Base-by-base conservation (phyloP, 1,284 basidiomycete genomes). In the Fomitopsis schrenkii region DNA sequence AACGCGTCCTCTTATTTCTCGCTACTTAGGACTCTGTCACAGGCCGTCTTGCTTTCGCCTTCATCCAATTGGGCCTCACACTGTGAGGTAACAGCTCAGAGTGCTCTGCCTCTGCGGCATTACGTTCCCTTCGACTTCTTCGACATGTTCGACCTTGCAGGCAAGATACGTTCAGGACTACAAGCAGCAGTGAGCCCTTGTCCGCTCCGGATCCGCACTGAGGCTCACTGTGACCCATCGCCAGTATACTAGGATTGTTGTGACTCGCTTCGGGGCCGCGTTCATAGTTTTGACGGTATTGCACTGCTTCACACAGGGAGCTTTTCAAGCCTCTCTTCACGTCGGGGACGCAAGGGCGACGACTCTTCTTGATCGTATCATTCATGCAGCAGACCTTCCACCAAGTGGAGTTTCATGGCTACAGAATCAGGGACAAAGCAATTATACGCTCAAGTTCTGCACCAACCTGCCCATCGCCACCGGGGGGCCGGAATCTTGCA, bases 261-360 rank as follows among this genome's bases (percentile, higher is more conserved):
- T 75, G 19, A 75, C 74, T 22, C 72, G 69, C 26, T 60, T 74
- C 54, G 82, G 82, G 12, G 68, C 76, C 40, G 70, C 77, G 3
- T 86, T 85, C 73, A 81, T 86, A 66, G 64, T 82, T 3, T 66
- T 76, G 38, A 71, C 72, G 33, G 68, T 76, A 57, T 46, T 71
- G 15, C 69, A 72, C 59, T 77, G 74, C 59, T 65, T 76, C 40
- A 68, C 70, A 8, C 76, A 76, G 57, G 71, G 70, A 9, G 66
- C 82, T 58, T 74, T 84, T 17, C 83, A 85, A 65, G 78, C 81
- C 1, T 73, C 83, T 38, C 73, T 84, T 7, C 80, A 77, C 67
- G 75, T 75, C 35, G 64, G 80, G 62, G 83, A 86, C 67, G 67
- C 75, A 17, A 69, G 77, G 42, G 80, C 80, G 63, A 68, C 71